These are phyloP conservation scores for Xylaria sp. DNA, from an alignment of 2,329 filamentous ascomycete genomes.

Conservation along the genomic window DNA sequence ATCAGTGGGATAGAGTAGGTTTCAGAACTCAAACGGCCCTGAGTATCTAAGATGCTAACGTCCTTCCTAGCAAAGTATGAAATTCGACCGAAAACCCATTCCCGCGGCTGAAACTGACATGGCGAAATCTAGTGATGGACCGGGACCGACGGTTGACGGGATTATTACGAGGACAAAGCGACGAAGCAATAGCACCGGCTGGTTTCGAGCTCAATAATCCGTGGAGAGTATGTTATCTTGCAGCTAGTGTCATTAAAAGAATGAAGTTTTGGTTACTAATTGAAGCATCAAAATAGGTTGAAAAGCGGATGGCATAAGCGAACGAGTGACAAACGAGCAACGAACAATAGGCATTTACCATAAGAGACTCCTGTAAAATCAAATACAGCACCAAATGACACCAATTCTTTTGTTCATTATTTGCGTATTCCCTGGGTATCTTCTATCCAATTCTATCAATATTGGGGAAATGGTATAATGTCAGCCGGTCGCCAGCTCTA, in stretches of 20 bases:
- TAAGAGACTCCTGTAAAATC: conserved; percentile 41
- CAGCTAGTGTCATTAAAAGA: conserved; percentile 15
- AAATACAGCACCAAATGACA: conserved; percentile 40
- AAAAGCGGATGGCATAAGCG: conserved; percentile 62
- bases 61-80: conserved; percentile 63
- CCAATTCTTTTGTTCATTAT: conserved; percentile 34
- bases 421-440: conserved; percentile 43
- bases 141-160: conserved; percentile 72
- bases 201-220: conserved; percentile 73
- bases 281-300: conserved; percentile 55
- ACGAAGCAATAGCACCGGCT: conserved; percentile 64
- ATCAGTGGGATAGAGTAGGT: conserved; percentile 72
- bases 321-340: conserved; percentile 9
- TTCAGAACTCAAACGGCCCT: not conserved
- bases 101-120: conserved; percentile 36
- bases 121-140: conserved; percentile 66
- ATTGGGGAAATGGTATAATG: conserved; percentile 14
- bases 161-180: conserved; percentile 67
- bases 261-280: conserved; percentile 24
- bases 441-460: conserved; percentile 38
- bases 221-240: conserved; percentile 66
- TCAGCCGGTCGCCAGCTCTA: conserved; percentile 46
- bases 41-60: conserved; percentile 47
- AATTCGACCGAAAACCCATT: not conserved
- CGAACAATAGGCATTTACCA: conserved; percentile 24